A percentile compares a stretch with the other conserved stretches of the same genome.
These are phyloP conservation scores for Backusella westeae DNA, from an alignment of 192 early-diverging fungal genomes.

Conservation along the genomic window DNA sequence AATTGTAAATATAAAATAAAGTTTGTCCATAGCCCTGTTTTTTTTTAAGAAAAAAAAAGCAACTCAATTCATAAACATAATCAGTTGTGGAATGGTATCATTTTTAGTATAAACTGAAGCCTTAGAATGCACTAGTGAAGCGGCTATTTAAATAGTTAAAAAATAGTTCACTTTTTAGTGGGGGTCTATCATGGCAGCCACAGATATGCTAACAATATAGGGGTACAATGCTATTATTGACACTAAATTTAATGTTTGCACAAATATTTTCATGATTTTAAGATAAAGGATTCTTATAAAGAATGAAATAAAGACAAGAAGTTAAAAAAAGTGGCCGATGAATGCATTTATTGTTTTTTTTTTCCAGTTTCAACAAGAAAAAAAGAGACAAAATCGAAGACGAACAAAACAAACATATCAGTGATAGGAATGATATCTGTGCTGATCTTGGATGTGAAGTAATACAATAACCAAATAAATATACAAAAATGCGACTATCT, in stretches of 20 bases:
- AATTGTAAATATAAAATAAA: slow-evolving; percentile 2
- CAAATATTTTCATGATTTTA: neutral
- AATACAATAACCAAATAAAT: neutral
- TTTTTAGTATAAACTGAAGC: neutral
- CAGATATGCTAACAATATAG: neutral
- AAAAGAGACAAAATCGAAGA: no score
- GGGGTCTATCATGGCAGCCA: neutral
- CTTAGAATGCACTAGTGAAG: neutral
- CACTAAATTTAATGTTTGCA: neutral
- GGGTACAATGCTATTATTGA: neutral
- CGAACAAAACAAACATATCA: neutral
- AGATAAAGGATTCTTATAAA: neutral
- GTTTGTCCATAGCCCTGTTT: neutral
- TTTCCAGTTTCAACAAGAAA: neutral
- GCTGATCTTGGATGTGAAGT: neutral
- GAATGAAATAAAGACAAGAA: neutral
- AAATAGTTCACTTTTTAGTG: neutral
- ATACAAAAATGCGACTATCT: neutral
- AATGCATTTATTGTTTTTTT: neutral
- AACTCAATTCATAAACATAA: neutral
- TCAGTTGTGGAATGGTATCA: neutral
- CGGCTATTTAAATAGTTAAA: neutral
- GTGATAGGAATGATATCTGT: neutral
- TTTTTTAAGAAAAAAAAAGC: neutral
- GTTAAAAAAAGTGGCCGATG: neutral